These are phyloP conservation scores for Microsporum audouinii DNA, from an alignment of 2,329 filamentous ascomycete genomes.

Conservation along the genomic window DNA sequence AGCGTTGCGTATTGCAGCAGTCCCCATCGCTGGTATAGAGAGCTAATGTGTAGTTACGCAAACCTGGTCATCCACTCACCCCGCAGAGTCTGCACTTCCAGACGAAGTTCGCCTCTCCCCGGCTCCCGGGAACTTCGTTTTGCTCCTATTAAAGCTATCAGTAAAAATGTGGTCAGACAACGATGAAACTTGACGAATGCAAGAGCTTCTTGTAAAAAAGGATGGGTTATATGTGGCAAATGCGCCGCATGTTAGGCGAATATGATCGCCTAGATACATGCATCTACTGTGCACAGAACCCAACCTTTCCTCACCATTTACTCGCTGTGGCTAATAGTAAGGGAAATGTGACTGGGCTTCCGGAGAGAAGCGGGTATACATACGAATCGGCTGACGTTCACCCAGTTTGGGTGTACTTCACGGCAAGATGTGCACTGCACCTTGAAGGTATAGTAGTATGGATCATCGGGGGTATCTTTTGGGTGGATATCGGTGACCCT, in stretches of 20 bases:
- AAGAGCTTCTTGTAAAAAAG: background rate
- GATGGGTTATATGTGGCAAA: constrained; percentile 1
- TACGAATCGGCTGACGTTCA: constrained; percentile 83
- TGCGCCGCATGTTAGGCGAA: background rate
- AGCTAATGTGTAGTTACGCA: background rate
- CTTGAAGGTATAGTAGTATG: constrained; percentile 96
- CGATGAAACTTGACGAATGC: background rate
- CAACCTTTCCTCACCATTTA: background rate
- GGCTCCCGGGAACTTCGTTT: constrained; percentile 83
- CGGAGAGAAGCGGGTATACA: constrained; percentile 25
- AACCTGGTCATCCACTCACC: constrained; percentile 39
- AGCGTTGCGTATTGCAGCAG: background rate
- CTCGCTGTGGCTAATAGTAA: background rate
- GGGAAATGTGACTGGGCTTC: background rate
- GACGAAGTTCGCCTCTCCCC: constrained; percentile 97
- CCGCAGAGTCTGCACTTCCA: constrained; percentile 99
- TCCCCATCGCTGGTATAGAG: background rate
- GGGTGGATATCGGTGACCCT: constrained; percentile 88
- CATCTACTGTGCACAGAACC: background rate
- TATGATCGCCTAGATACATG: background rate
- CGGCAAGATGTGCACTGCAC: constrained; percentile 97
- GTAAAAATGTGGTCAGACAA: background rate
- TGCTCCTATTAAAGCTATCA: constrained; percentile 49
- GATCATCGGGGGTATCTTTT: constrained; percentile 64
- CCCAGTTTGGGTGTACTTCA: constrained; percentile 75